Percentiles rank a stretch among this genome's conserved stretches.
Evolutionary conservation across 768 basidiomycete species (phyloP).

Genomic region (Amanita rimosa): DNA sequence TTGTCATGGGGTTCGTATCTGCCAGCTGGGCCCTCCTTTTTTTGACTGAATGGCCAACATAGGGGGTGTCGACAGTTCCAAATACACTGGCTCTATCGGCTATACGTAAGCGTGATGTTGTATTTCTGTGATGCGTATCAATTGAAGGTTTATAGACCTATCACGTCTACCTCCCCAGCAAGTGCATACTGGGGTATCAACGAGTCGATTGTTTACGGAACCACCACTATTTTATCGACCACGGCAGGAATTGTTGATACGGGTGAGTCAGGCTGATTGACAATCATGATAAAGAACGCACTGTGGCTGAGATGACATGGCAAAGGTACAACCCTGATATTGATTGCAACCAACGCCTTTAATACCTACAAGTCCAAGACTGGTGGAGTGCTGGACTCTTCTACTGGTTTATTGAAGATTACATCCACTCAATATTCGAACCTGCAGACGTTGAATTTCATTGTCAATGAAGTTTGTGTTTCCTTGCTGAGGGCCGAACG

Average conservation of each 20-base stretch:
- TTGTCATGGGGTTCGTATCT: conserved; percentile 35
- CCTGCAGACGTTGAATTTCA: conserved; percentile 48
- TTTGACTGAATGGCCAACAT: conserved; percentile 1
- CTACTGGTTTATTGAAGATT: conserved; percentile 40
- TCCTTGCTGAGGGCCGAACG: conserved; percentile 8
- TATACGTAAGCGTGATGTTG: conserved; percentile 28
- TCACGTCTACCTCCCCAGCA: conserved; percentile 37
- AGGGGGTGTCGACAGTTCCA: conserved; percentile 34
- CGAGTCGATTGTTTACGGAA: conserved; percentile 42
- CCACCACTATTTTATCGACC: conserved; percentile 27
- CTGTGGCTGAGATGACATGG: neutral
- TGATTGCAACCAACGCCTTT: conserved; percentile 36
- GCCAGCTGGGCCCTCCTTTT: too few species aligned
- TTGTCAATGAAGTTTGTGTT: conserved; percentile 31
- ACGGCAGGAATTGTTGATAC: conserved; percentile 55
- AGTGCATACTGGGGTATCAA: conserved; percentile 49
- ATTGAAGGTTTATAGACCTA: conserved; percentile 19
- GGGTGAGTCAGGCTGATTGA: conserved; percentile 15
- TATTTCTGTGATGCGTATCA: neutral
- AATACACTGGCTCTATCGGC: conserved; percentile 30
- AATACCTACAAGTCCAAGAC: conserved; percentile 30
- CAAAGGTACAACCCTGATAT: conserved; percentile 38
- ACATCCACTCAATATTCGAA: conserved; percentile 37
- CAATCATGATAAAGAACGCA: too few species aligned
- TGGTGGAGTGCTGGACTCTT: conserved; percentile 26